Evolutionary conservation across 768 basidiomycete genomes (phyloP).

Genomic region (Boletellus sp.): DNA sequence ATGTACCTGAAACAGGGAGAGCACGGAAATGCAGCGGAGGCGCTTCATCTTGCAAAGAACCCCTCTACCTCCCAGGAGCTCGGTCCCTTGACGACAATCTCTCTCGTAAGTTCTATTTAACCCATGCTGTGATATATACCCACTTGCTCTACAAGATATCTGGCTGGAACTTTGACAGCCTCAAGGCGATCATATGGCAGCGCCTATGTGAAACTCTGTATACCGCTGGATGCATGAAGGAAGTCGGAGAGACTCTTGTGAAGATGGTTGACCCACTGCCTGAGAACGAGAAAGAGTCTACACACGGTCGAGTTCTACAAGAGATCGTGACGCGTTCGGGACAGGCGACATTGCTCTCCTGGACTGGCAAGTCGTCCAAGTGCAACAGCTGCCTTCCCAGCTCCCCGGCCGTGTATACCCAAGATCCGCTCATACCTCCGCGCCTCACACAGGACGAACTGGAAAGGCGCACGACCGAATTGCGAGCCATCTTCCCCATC

Average conservation of each 20-base stretch:
- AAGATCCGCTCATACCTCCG: neutral
- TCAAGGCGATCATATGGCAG: neutral
- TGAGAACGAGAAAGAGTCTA: neutral
- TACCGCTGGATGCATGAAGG: neutral
- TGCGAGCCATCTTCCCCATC: neutral
- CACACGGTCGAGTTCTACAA: neutral
- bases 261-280: neutral
- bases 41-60: neutral
- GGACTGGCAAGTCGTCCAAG: neutral
- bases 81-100: neutral
- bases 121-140: neutral
- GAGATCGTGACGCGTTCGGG: neutral
- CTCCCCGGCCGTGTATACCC: neutral
- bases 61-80: constrained; percentile 24
- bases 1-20: constrained; percentile 1
- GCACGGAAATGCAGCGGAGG: neutral
- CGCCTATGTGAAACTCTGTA: neutral
- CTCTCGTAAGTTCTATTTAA: neutral
- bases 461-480: neutral
- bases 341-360: neutral
- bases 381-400: constrained; percentile 4
- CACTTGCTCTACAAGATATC: neutral
- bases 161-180: constrained; percentile 1
- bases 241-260: neutral
- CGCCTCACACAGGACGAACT: neutral